Conservation (phyloP, 164 flowering plant species). For the Nymphaea colorata region DNA sequence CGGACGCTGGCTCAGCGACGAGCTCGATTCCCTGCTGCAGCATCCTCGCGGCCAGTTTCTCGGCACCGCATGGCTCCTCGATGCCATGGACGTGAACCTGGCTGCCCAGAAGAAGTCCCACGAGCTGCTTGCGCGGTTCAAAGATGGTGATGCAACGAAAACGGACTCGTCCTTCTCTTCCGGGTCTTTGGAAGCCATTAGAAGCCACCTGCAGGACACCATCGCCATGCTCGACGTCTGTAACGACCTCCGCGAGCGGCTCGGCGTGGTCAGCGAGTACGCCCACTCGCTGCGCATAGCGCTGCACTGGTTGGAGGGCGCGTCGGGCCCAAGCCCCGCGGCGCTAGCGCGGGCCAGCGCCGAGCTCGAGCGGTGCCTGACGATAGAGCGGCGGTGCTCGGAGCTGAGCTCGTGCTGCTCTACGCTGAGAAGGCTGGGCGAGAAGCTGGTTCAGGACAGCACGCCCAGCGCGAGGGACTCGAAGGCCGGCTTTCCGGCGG, state of each 20-base stretch:
- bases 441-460: constrained; percentile 6
- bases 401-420: constrained; percentile 14
- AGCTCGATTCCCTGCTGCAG: constrained; percentile 9
- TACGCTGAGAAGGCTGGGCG: constrained; percentile 13
- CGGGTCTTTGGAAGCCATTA: background rate
- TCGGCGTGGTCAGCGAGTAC: constrained; percentile 12
- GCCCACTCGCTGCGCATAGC: constrained; percentile 9
- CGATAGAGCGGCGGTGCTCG: constrained; percentile 10
- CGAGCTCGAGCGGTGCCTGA: constrained; percentile 11
- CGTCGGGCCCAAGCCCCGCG: background rate
- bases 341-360: constrained; percentile 8
- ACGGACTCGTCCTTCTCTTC: background rate
- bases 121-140: background rate
- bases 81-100: constrained; percentile 8
- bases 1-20: constrained; percentile 5
- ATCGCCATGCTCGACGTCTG: constrained; percentile 23
- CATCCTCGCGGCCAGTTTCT: background rate
- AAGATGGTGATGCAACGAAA: background rate
- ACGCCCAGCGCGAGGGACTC: background rate
- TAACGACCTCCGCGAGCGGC: constrained; percentile 11
- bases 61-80: constrained; percentile 9
- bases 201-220: constrained; percentile 10
- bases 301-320: constrained; percentile 10
- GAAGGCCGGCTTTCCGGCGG: background rate
- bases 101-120: constrained; percentile 11